Evolutionary conservation across 2,329 filamentous ascomycete genomes (phyloP).

Genomic region (Aureobasidium vineae): DNA sequence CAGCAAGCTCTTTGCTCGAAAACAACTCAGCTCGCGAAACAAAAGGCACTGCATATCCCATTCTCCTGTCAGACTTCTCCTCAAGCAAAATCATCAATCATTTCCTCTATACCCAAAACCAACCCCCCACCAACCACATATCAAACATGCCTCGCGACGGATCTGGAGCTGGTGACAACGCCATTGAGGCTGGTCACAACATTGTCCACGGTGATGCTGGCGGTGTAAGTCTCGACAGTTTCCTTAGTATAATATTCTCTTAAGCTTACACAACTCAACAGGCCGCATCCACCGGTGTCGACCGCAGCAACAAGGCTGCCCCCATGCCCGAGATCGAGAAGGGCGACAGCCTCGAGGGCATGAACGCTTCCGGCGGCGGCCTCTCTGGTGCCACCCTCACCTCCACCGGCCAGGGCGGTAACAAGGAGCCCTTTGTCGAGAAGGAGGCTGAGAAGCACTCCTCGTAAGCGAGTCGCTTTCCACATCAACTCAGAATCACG

Average conservation of each 20-base stretch:
- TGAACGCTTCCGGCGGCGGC: conserved; percentile 41
- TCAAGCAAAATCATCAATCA: conserved; percentile 2
- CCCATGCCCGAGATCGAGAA: conserved; percentile 42
- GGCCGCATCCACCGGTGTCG: conserved; percentile 34
- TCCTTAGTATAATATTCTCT: not conserved
- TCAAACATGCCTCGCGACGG: conserved; percentile 44
- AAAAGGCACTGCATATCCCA: conserved; percentile 3
- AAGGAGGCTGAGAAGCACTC: conserved; percentile 66
- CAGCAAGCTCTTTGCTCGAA: conserved; percentile 3
- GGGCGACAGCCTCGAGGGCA: conserved; percentile 40
- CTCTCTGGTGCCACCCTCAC: conserved; percentile 68
- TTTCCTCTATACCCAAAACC: not conserved
- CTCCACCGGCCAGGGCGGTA: conserved; percentile 66
- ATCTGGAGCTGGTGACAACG: conserved; percentile 44
- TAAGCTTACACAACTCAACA: not conserved
- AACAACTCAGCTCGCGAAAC: conserved; percentile 11
- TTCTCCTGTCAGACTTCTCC: not conserved
- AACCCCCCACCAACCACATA: conserved; percentile 27
- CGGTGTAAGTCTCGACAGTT: conserved; percentile 35
- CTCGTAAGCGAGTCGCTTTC: not conserved
- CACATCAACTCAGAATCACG: not conserved
- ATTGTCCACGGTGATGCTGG: conserved; percentile 41
- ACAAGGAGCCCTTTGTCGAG: conserved; percentile 77
- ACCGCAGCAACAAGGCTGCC: conserved; percentile 43
- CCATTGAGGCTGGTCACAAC: conserved; percentile 41